These are phyloP conservation scores for Eragrostis tef DNA, from an alignment of 202 grass and related monocot genomes.

Conservation along the genomic window DNA sequence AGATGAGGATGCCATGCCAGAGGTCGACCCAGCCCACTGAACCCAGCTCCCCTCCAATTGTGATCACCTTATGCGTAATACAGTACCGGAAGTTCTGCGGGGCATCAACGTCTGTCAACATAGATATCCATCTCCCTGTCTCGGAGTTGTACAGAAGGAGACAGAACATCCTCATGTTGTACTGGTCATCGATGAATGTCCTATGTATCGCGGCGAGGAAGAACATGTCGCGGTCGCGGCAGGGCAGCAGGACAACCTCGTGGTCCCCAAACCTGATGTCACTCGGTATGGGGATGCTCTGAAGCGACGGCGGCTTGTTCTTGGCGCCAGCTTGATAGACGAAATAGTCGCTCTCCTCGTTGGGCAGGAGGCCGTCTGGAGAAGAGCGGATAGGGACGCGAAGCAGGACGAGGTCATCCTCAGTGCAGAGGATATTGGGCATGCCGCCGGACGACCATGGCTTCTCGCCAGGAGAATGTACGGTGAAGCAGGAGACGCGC, in stretches of 20 bases:
- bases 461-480: background rate
- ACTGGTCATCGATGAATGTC: background rate
- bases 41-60: background rate
- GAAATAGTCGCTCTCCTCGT: background rate
- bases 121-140: background rate
- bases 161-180: background rate
- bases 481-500: background rate
- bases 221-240: background rate
- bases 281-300: background rate
- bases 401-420: conserved; percentile 13
- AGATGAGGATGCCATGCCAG: background rate
- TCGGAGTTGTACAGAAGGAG: conserved; percentile 31
- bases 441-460: background rate
- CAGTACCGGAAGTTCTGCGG: background rate
- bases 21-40: conserved; percentile 8
- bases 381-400: background rate
- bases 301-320: background rate
- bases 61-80: background rate
- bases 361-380: background rate
- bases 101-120: background rate
- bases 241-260: background rate
- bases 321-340: background rate
- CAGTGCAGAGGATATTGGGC: background rate
- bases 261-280: rapidly evolving
- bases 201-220: background rate